Base-by-base conservation (phyloP, 257 asterid species). In the Lycium ferocissimum region DNA sequence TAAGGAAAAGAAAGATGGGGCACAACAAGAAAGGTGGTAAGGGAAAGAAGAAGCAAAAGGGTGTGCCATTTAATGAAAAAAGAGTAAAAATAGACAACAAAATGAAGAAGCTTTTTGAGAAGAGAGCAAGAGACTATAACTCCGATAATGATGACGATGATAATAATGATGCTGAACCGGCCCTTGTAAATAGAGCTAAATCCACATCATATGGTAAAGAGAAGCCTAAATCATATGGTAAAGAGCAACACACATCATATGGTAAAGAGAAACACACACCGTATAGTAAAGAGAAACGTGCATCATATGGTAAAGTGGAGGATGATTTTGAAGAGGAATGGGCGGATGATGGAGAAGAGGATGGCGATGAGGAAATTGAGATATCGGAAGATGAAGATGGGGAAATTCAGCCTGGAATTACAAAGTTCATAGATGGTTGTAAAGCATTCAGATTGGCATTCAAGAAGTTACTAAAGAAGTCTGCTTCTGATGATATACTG, bases 381-480 rank as follows among this genome's bases (percentile, higher is more conserved):
- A 91, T 18, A 76, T 92, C 94, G 20, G 99, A 95, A 79, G 98
- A 96, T 35, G 99, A 97, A 82, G 89, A 86, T 9, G 95, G 94
- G 3, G 90, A 87, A 69, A 86, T 89, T 87, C 96, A 92, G 89
- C 97, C 98, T 7, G 98, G 98, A 40, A 81, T 92, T 80, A 90
- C 89, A 53, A 93, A 87, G 80, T 93, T 95, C 49, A 67, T 90
- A 3, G 96, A 94, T 78, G 98, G 98, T 10, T 93, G 93, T 80
- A 91, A 90, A 38, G 93, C 95, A 7, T 97, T 95, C 84, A 87
- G 85, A 69, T 22, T 90, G 89, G 98, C 98, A 0, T 97, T 97
- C 85, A 92, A 89, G 95, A 97, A 95, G 89, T 88, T 96, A 54
- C 88, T 89, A 9, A 93, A 91, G 88, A 91, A 90, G 83, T 91